Base-by-base conservation (phyloP, 345 rosid species). In the Populus alba region DNA sequence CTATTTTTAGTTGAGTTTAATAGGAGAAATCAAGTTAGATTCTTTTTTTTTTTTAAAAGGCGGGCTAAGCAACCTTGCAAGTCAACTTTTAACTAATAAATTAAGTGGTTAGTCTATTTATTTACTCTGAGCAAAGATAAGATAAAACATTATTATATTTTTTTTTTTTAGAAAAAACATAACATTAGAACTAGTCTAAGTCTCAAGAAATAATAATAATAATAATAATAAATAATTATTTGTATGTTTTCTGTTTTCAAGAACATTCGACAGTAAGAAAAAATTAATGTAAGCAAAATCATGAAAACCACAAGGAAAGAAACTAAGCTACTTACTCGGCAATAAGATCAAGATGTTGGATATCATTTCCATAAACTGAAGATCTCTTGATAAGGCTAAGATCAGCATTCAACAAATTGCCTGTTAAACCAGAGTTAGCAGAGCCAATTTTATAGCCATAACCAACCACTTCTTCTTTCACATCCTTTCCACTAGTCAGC, bases 311-410 rank as follows among this genome's bases (percentile, higher is more conserved):
- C 2, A 15, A 11, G n/a, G 61, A 38, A 13, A 23, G 9, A 51
- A 41, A 8, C 16, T 2, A 41, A 17, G 5, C n/a, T 25, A 49
- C 47, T 31, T 65, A 78, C 81, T 71, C 11, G 53, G 65, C 81
- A 35, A 72, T 29, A 47, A 78, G 70, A 45, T 13, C 35, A 63
- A 78, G 81, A 35, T 7, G 66, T 51, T 51, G 76, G 62, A 78
- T 65, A 65, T 72, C 76, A 62, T 43, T 20, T 22, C 81, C 81
- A 45, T 29, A 78, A 33, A 72, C 35, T 3, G 75, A 11, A 65
- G 81, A 45, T 3, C n/a, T 45, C 20, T 65, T 33, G 81, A 78
- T 78, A 8, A 78, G 71, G 45, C 38, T 35, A 35, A 78, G 81
- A n/a, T 78, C 76, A 3, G 81, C 81, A 6, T 65, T 72, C 71